These are phyloP conservation scores for Haberlea rhodopensis DNA, from an alignment of 257 asterid genomes.

Conservation along the genomic window DNA sequence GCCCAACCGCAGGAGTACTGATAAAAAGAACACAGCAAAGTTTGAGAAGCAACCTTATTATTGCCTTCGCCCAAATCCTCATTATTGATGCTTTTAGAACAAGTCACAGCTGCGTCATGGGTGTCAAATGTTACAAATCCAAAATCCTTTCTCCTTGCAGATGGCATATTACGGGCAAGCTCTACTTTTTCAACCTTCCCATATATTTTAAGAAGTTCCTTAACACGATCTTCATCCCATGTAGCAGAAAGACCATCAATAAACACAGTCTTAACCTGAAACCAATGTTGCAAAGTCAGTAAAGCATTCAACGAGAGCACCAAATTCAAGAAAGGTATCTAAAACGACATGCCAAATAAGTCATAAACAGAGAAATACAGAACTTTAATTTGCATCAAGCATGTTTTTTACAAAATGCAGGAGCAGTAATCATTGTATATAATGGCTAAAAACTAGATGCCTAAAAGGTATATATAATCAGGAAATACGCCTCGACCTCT, in stretches of 20 bases:
- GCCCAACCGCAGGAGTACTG: neutral
- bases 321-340: neutral
- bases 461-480: neutral
- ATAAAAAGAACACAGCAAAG: slow-evolving; percentile 3
- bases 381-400: neutral
- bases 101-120: slow-evolving; percentile 87
- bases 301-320: slow-evolving; percentile 7
- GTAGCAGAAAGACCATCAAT: slow-evolving; percentile 90
- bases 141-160: slow-evolving; percentile 96
- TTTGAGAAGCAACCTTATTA: slow-evolving; percentile 53
- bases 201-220: neutral
- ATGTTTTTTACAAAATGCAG: no score
- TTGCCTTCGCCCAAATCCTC: slow-evolving; percentile 91
- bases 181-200: slow-evolving; percentile 57
- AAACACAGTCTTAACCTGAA: slow-evolving; percentile 97
- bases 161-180: slow-evolving; percentile 97
- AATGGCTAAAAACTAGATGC: neutral
- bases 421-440: neutral
- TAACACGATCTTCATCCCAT: slow-evolving; percentile 77
- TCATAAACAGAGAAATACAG: neutral
- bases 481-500: neutral
- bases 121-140: slow-evolving; percentile 87
- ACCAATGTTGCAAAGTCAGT: slow-evolving; percentile 20
- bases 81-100: slow-evolving; percentile 87
- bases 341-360: neutral